These are phyloP conservation scores for Phaeosphaeriaceae sp. DNA, from an alignment of 2,329 filamentous ascomycete species.

Conservation along the genomic window DNA sequence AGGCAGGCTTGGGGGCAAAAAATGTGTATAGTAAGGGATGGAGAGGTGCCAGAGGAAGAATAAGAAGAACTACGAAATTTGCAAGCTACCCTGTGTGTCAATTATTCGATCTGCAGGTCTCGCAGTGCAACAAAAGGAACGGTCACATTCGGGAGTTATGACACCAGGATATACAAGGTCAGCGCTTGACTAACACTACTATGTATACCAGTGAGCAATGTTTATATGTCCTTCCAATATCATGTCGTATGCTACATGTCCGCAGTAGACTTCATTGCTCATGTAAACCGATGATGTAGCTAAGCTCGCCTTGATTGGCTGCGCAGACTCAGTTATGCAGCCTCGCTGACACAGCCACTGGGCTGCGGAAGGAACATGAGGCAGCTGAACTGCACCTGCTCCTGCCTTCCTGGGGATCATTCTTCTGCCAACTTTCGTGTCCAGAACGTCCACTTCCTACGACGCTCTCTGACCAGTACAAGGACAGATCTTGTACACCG, in stretches of 20 bases:
- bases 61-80: neutral
- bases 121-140: neutral
- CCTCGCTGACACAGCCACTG: constrained; percentile 7
- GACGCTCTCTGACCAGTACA: neutral
- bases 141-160: neutral
- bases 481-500: neutral
- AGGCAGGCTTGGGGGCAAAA: neutral
- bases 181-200: neutral
- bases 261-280: neutral
- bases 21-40: neutral
- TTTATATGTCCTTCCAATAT: neutral
- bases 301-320: constrained; percentile 6
- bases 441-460: neutral
- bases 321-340: constrained; percentile 6
- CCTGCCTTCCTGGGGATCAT: neutral
- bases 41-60: neutral
- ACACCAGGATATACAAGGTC: neutral
- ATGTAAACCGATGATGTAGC: neutral
- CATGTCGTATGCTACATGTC: neutral
- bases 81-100: neutral
- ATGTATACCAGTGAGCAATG: neutral
- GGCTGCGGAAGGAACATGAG: neutral
- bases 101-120: neutral
- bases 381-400: constrained; percentile 5
- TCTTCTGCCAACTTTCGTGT: neutral